Percentiles rank a stretch among this genome's conserved stretches.
These are phyloP conservation scores for Termitomyces sp. DNA, from an alignment of 1,284 basidiomycete species.

Conservation along the genomic window DNA sequence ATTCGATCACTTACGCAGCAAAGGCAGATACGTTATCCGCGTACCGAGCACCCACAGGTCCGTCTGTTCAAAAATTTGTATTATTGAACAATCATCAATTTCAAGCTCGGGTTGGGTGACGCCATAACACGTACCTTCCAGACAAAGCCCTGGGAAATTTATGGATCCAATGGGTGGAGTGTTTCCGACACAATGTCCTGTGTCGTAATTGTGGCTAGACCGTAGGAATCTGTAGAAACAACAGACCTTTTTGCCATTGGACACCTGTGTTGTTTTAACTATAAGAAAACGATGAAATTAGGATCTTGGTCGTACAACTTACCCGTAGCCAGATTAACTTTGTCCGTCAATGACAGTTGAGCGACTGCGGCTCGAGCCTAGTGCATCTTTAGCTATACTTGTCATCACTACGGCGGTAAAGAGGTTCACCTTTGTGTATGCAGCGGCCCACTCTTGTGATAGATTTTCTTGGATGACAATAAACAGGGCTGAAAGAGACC, in stretches of 20 bases:
- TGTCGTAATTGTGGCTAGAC: neutral
- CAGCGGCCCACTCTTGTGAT: conserved; percentile 49
- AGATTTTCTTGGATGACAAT: conserved; percentile 30
- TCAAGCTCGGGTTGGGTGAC: neutral
- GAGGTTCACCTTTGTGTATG: conserved; percentile 42
- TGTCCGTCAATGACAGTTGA: conserved; percentile 47
- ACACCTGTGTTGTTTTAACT: conserved; percentile 15
- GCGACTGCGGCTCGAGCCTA: conserved; percentile 44
- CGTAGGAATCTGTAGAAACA: neutral
- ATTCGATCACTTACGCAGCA: conserved; percentile 46
- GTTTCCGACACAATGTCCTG: conserved; percentile 65
- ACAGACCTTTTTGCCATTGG: conserved; percentile 36
- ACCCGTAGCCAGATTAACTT: conserved; percentile 56
- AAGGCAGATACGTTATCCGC: conserved; percentile 62
- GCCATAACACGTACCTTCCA: conserved; percentile 41
- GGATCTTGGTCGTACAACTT: neutral
- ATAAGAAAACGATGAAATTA: neutral
- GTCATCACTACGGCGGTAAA: neutral
- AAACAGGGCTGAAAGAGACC: neutral
- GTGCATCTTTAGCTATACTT: neutral
- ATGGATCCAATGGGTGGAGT: conserved; percentile 56
- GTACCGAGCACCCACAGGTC: conserved; percentile 59
- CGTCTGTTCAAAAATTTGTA: conserved; percentile 30
- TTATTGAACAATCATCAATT: neutral
- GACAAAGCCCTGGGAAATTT: conserved; percentile 65